Base-by-base conservation (phyloP, 1,284 basidiomycete species). In the Trametes hirsuta region DNA sequence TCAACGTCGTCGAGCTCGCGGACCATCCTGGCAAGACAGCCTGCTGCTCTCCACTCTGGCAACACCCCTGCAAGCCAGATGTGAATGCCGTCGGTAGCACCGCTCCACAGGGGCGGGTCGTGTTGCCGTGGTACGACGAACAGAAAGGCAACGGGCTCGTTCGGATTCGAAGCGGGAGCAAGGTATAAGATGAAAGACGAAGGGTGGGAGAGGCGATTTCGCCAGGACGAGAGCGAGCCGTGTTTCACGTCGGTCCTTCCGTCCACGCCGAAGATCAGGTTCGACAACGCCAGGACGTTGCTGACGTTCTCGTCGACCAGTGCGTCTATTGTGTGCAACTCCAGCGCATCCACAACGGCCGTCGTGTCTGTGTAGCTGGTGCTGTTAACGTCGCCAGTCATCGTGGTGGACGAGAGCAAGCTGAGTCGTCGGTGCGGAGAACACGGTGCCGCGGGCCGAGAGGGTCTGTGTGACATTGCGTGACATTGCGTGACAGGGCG, bases 61-160 rank as follows among this genome's bases (percentile, higher is more conserved):
- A 55, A 44, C 2, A 71, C 69, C 1, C 69, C 71, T 0, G 71
- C 71, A 6, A 72, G 64, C 71, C 71, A 72, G 47, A 72, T 58
- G 53, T 72, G 72, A 11, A 64, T 30, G 9, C 60, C 66, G 12
- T 66, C 57, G 9, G 40, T 54, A 34, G 55, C 50, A 4, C 71
- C 68, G 39, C 47, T 58, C 21, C 37, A 36, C 2, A 74, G 62
- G 9, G 69, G 61, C 5, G 59, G 51, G 5, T 61, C 9, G 53
- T 71, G 66, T 3, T 37, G 49, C 24, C 69, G 66, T 2, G 62
- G 68, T 22, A 68, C 63, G 1, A 67, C 62, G 42, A 72, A 72
- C 37, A 70, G 36, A 48, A 72, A 74, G 0, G 66, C 71, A 11
- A 67, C 56, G 0, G 70, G 67, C 2, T 35, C 11, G 1, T 45